Evolutionary conservation across 345 rosid species (phyloP).

Genomic region (Hibiscus trionum): DNA sequence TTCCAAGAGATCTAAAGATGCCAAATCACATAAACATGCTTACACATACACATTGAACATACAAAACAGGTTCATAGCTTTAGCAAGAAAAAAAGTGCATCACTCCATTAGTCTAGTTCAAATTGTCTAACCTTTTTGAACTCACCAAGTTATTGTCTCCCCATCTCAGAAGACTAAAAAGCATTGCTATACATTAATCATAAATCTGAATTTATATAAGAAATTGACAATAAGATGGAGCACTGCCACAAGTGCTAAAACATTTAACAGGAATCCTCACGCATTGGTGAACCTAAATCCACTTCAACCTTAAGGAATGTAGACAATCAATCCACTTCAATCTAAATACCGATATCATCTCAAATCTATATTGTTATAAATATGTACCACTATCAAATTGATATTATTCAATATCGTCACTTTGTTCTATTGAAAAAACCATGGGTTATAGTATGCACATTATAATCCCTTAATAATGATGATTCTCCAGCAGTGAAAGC

Average conservation of each 20-base stretch:
- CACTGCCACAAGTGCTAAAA: background rate
- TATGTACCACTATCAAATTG: background rate
- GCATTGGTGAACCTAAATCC: background rate
- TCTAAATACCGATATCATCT: background rate
- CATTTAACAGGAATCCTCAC: background rate
- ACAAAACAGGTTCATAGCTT: background rate
- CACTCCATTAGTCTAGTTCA: background rate
- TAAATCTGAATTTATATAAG: background rate
- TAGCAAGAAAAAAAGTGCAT: background rate
- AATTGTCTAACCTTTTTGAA: background rate
- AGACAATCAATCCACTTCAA: background rate
- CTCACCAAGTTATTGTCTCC: background rate
- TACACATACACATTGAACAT: background rate
- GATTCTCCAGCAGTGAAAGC: slow-evolving; percentile 6
- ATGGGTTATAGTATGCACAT: background rate
- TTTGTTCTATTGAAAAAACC: background rate
- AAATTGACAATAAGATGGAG: background rate
- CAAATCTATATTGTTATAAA: background rate
- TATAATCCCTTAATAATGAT: slow-evolving; percentile 3
- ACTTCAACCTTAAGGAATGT: background rate
- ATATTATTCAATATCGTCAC: background rate
- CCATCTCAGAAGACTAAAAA: background rate
- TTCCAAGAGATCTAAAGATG: background rate
- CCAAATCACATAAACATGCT: background rate
- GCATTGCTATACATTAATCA: background rate